A percentile compares a stretch with the other conserved stretches of the same genome.
Evolutionary conservation across 139 green algal genomes (phyloP).

Genomic region (Coccomyxa sp.): DNA sequence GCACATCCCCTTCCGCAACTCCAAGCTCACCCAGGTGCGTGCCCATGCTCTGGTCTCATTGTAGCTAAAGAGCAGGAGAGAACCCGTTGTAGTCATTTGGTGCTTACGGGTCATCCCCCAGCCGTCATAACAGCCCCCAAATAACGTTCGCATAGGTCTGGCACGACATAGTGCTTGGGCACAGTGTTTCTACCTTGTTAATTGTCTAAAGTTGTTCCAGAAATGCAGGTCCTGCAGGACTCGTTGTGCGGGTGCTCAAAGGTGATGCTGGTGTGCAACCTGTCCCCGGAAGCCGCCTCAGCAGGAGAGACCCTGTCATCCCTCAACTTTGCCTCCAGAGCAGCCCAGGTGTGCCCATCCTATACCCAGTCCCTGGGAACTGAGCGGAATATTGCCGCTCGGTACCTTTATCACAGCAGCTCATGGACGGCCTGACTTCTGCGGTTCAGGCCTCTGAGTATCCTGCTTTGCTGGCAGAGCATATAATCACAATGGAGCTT

Average conservation of each 20-base stretch:
- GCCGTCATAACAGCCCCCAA: background rate
- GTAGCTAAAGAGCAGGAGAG: background rate
- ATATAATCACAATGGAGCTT: background rate
- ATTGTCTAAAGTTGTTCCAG: background rate
- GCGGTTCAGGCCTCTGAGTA: background rate
- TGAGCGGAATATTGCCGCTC: too few relatives aligned
- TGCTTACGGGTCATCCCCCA: background rate
- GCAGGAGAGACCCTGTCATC: constrained; percentile 49
- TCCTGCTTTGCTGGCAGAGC: background rate
- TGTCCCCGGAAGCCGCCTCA: constrained; percentile 65
- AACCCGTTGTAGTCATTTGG: background rate
- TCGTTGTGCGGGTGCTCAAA: constrained; percentile 77
- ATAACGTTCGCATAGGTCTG: background rate
- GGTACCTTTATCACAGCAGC: background rate
- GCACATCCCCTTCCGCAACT: constrained; percentile 88
- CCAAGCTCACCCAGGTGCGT: constrained; percentile 76
- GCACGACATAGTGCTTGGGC: background rate
- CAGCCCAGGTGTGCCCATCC: background rate
- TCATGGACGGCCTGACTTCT: background rate
- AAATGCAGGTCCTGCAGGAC: constrained; percentile 69
- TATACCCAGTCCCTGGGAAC: background rate
- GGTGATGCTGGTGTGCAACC: constrained; percentile 91
- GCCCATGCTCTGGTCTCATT: background rate
- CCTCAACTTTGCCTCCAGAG: constrained; percentile 56
- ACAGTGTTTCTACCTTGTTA: background rate